Percentiles rank a stretch among this genome's conserved stretches.
Evolutionary conservation across 1,284 basidiomycete genomes (phyloP).

Genomic region (Cryptococcus hybrid): DNA sequence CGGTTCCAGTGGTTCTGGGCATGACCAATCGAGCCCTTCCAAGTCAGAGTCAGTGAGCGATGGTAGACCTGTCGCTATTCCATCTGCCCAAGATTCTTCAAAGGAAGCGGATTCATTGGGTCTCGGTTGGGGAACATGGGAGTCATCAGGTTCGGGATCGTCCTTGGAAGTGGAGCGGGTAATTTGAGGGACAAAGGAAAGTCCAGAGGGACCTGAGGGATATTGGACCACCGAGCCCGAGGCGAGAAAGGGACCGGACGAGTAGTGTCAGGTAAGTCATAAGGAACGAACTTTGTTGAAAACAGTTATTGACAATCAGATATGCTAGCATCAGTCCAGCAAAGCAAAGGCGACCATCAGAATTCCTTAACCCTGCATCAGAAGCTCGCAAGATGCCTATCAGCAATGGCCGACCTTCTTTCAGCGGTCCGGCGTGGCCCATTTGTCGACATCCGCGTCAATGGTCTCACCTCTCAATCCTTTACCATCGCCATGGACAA

Average conservation of each 20-base stretch:
- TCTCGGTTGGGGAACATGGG: constrained; percentile 35
- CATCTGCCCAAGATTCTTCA: constrained; percentile 10
- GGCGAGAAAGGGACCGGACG: constrained; percentile 24
- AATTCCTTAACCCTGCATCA: constrained; percentile 37
- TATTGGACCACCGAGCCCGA: constrained; percentile 28
- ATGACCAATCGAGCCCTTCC: background rate
- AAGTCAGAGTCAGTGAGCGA: background rate
- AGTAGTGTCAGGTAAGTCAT: constrained; percentile 23
- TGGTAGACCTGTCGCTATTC: constrained; percentile 11
- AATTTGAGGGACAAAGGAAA: constrained; percentile 32
- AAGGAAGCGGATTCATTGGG: constrained; percentile 36
- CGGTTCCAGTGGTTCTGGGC: background rate
- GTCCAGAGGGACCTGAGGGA: background rate
- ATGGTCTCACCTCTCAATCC: constrained; percentile 50
- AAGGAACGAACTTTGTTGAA: background rate
- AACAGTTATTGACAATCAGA: background rate
- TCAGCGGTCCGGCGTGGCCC: constrained; percentile 12
- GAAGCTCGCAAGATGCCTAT: constrained; percentile 36
- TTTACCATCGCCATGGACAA: constrained; percentile 48
- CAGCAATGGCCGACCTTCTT: constrained; percentile 9
- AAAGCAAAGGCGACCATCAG: constrained; percentile 36
- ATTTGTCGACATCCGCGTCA: constrained; percentile 43
- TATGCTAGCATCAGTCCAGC: constrained; percentile 20
- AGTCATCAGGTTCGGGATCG: constrained; percentile 16
- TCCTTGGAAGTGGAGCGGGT: constrained; percentile 18